Evolutionary conservation across 176 grass and related monocot species (phyloP), one percentile per base, ranked within the genome.

Genomic region (Avena sativa): DNA sequence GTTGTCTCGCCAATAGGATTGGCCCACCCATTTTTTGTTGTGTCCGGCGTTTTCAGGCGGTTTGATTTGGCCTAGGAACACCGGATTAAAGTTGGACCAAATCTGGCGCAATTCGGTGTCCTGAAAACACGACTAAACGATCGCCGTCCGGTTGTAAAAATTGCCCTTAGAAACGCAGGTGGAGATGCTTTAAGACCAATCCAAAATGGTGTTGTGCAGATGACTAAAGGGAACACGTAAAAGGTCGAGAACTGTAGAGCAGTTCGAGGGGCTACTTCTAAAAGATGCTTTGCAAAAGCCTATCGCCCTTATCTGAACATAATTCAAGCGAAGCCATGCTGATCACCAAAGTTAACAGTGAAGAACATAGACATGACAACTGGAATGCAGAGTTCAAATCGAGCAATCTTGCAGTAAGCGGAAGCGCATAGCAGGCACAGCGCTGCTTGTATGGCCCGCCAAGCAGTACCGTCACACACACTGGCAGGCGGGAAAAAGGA

Each of bases 281-380:
- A 74, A 74, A 25, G 44, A 25, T 73, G 71, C 20, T 25, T 74
- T 74, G n/a, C 71, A 74, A 23, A 72, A 74, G 20, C 19, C 20
- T 11, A 73, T 51, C 13, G 68, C 71, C 71, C 23, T 75, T 75
- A 51, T 30, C 72, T 75, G 47, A 74, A 74, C 36, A 72, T 46
- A 47, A 72, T 72, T 72, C 19, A 43, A n/a, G 64, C 12, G 38
- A 21, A 73, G 44, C 6, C 12, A 8, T 15, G 12, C 21, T 16
- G 40, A 71, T 58, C 81, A 72, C 32, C 32, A 34, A 3, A 34
- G 32, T 34, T 34, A 16, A 56, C 16, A 56, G 11, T 49, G 19
- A 79, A 57, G 15, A n/a, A 64, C 28, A 36, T 52, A 65, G 10
- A 14, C 30, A 16, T 79, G 78, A 26, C 19, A 43, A 59, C 59